phyloP scores from a whole-genome alignment of 225 moss, liverwort and hornwort genomes.

The Antitrichia curtipendula region DNA sequence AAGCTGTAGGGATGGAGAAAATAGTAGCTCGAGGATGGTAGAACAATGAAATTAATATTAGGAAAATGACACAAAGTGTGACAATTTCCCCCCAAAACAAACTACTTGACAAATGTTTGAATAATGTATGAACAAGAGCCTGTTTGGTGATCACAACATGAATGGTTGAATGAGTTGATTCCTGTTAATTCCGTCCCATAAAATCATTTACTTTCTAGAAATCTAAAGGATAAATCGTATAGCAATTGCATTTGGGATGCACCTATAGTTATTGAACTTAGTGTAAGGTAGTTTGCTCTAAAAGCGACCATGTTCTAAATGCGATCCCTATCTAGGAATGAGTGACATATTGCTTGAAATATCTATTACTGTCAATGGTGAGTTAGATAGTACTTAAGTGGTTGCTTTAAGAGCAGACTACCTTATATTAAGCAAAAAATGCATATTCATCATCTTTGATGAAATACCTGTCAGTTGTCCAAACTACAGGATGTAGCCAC shows the following conservation, averaged over 20 bases:
- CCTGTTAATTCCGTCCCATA: background rate
- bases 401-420: too few species aligned
- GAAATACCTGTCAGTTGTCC: background rate
- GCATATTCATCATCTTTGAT: background rate
- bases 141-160: background rate
- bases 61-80: background rate
- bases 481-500: slow-evolving; percentile 6
- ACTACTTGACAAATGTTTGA: background rate
- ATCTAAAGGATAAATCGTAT: background rate
- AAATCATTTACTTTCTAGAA: background rate
- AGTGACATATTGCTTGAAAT: too few species aligned
- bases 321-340: too few species aligned
- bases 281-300: too few species aligned
- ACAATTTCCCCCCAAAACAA: background rate
- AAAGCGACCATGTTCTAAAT: too few species aligned
- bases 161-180: background rate
- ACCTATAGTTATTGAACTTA: background rate
- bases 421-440: background rate
- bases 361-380: too few species aligned
- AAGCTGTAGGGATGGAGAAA: background rate
- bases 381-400: too few species aligned
- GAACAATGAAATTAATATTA: background rate
- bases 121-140: background rate
- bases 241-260: background rate
- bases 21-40: background rate